These are phyloP conservation scores for Theileria parva DNA, from an alignment of 169 alveolate species.

Conservation along the genomic window DNA sequence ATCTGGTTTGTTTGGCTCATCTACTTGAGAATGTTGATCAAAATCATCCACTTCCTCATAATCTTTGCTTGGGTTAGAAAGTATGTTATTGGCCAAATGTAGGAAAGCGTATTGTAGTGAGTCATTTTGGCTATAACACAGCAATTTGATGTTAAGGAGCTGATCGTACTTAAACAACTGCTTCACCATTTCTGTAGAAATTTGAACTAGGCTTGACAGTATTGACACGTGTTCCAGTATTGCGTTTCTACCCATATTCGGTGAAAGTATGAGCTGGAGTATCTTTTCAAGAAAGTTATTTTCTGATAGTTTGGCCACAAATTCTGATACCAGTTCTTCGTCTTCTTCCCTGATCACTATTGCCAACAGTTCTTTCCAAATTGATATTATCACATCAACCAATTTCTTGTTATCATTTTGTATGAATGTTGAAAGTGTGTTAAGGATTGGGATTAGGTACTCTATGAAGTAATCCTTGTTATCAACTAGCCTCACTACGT, in stretches of 20 bases:
- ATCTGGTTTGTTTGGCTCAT: not conserved
- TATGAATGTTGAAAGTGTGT: slow-evolving; percentile 21
- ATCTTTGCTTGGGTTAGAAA: not conserved
- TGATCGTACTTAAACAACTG: slow-evolving; percentile 12
- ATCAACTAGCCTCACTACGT: slow-evolving; percentile 31
- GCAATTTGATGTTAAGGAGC: not conserved
- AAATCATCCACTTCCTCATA: not conserved
- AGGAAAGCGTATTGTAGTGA: slow-evolving; percentile 8
- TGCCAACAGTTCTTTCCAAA: slow-evolving; percentile 34
- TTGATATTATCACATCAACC: slow-evolving; percentile 26
- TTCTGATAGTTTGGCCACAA: not conserved
- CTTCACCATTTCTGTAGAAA: slow-evolving; percentile 13
- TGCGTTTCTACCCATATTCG: slow-evolving; percentile 9
- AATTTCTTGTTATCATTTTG: slow-evolving; percentile 42
- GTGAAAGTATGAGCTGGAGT: slow-evolving; percentile 13
- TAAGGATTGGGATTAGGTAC: slow-evolving; percentile 41
- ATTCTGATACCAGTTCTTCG: not conserved
- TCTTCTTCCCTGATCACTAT: slow-evolving; percentile 7
- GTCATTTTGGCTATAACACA: slow-evolving; percentile 8
- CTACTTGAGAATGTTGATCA: not conserved
- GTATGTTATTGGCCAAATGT: slow-evolving; percentile 11
- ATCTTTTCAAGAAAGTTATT: slow-evolving; percentile 20
- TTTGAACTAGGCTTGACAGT: slow-evolving; percentile 1
- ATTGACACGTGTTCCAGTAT: slow-evolving; percentile 7
- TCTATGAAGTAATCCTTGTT: slow-evolving; percentile 26